Evolutionary conservation across 768 basidiomycete species (phyloP).

Genomic region (Termitomyces sp.): DNA sequence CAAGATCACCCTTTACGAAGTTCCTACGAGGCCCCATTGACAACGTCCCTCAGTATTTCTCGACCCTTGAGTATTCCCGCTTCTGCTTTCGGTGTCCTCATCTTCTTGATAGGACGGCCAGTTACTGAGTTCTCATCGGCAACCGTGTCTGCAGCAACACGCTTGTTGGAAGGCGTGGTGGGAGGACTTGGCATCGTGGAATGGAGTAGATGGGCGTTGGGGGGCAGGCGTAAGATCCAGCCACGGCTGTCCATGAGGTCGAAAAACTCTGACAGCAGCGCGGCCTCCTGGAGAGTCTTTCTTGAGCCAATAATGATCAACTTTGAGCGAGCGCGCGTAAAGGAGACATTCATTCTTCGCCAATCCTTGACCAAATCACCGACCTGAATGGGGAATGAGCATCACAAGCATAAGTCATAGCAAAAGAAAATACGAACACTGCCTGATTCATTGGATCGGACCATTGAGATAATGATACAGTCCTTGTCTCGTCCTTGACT

Average conservation of each 20-base stretch:
- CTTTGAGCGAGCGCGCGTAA: constrained; percentile 90
- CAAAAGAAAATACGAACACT: constrained; percentile 46
- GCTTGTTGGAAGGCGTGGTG: constrained; percentile 18
- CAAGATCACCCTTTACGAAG: too few relatives aligned
- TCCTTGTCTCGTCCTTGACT: constrained; percentile 97
- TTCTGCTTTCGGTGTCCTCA: constrained; percentile 23
- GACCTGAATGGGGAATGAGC: constrained; percentile 44
- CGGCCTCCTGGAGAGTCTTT: constrained; percentile 60
- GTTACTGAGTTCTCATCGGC: constrained; percentile 1
- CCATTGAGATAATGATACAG: constrained; percentile 90
- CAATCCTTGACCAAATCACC: constrained; percentile 95
- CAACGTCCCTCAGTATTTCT: constrained; percentile 57
- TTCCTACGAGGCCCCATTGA: not conserved
- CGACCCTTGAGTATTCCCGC: constrained; percentile 50
- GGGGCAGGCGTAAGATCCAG: constrained; percentile 68
- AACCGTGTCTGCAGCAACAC: constrained; percentile 20
- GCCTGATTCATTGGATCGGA: constrained; percentile 78
- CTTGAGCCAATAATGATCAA: constrained; percentile 88
- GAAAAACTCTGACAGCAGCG: constrained; percentile 74
- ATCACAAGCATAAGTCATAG: not conserved
- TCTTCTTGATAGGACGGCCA: constrained; percentile 32
- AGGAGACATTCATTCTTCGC: constrained; percentile 94
- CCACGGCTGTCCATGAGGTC: constrained; percentile 61
- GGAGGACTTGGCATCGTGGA: constrained; percentile 15
- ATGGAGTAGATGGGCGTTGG: constrained; percentile 54